Percentiles rank a stretch among this genome's conserved stretches.
Evolutionary conservation across 345 rosid genomes (phyloP).

Genomic region (Syzygium oleosum): DNA sequence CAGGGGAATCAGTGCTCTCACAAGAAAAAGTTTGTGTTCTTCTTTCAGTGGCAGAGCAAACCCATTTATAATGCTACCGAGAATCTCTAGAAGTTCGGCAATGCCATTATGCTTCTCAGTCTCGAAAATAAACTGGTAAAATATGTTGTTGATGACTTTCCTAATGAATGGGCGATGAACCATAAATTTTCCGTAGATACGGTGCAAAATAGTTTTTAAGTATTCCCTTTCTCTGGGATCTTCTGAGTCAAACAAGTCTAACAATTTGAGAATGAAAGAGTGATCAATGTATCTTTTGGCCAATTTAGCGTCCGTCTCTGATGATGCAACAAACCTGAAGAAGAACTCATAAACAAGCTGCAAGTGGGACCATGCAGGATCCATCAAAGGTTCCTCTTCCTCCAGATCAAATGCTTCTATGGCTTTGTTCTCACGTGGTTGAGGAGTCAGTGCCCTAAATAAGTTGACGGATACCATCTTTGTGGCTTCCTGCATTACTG

Average conservation of each 20-base stretch:
- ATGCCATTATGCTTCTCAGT: conserved; percentile 18
- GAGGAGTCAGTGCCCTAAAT: conserved; percentile 6
- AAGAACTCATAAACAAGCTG: conserved; percentile 13
- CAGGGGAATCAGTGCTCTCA: conserved; percentile 12
- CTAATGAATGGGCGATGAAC: conserved; percentile 15
- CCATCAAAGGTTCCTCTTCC: conserved; percentile 16
- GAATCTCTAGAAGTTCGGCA: conserved; percentile 9
- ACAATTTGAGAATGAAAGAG: conserved; percentile 13
- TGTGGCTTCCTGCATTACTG: conserved; percentile 10
- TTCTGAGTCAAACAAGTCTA: conserved; percentile 14
- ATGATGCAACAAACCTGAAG: conserved; percentile 11
- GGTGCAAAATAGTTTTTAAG: conserved; percentile 15
- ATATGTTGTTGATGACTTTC: conserved; percentile 13
- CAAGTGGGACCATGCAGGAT: conserved; percentile 13
- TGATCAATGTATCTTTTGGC: conserved; percentile 12
- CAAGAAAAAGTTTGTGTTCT: conserved; percentile 12
- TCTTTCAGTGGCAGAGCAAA: conserved; percentile 15
- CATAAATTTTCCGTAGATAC: conserved; percentile 15
- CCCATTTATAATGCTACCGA: conserved; percentile 13
- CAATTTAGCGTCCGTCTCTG: conserved; percentile 12
- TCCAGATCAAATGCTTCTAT: conserved; percentile 11
- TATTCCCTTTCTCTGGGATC: conserved; percentile 15
- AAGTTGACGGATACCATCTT: conserved; percentile 9
- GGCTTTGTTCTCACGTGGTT: conserved; percentile 8
- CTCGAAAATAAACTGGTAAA: conserved; percentile 11